Conservation (phyloP, 805 yeast genomes). For the Cyberlindnera maritima region DNA sequence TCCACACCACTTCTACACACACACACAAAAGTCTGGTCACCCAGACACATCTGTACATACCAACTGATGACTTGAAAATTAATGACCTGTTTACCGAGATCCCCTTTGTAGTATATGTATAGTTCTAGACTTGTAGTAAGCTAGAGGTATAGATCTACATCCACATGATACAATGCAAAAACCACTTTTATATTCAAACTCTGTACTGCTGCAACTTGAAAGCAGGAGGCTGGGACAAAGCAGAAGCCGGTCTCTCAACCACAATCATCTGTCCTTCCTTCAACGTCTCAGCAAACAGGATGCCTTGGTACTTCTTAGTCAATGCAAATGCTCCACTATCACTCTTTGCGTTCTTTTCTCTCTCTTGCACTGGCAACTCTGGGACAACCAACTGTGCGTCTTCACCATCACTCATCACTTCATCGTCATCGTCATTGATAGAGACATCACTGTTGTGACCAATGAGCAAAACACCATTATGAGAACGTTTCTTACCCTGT, state of each 20-base stretch:
- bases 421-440: conserved; percentile 18
- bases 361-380: conserved; percentile 28
- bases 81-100: conserved; percentile 2
- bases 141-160: background rate
- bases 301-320: conserved; percentile 71
- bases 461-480: conserved; percentile 40
- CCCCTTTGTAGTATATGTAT: background rate
- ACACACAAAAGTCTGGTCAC: background rate
- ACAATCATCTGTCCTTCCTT: conserved; percentile 43
- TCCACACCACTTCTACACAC: background rate
- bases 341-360: conserved; percentile 22
- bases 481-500: conserved; percentile 36
- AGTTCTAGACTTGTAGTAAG: too few relatives aligned
- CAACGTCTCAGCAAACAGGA: conserved; percentile 50
- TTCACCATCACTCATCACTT: conserved; percentile 28
- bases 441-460: conserved; percentile 38
- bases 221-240: conserved; percentile 58
- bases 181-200: conserved; percentile 29
- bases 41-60: conserved; percentile 5
- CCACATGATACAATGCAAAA: background rate
- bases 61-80: conserved; percentile 2
- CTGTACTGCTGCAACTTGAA: conserved; percentile 58
- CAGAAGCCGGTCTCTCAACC: conserved; percentile 70
- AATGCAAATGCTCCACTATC: conserved; percentile 59
- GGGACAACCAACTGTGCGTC: conserved; percentile 23